These are phyloP conservation scores for Grosmannia serpens DNA, from an alignment of 2,329 filamentous ascomycete species.

Conservation along the genomic window DNA sequence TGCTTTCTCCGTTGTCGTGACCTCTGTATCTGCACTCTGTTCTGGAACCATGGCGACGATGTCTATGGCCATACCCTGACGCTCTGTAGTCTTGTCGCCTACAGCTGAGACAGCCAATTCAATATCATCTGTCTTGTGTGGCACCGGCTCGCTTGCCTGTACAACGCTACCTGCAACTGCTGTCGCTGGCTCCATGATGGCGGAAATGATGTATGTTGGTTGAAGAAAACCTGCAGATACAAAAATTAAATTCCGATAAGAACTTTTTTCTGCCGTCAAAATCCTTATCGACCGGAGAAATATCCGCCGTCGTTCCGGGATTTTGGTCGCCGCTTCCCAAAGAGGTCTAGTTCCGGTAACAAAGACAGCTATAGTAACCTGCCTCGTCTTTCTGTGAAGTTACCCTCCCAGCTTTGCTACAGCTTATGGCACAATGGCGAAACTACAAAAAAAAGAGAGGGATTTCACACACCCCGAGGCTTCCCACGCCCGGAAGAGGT, in stretches of 20 bases:
- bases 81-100: not conserved
- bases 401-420: not conserved
- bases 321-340: not conserved
- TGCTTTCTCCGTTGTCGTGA: not conserved
- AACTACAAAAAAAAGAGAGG: constrained; percentile 20
- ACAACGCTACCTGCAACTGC: not conserved
- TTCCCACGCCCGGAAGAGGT: constrained; percentile 42
- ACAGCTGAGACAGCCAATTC: not conserved
- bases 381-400: not conserved
- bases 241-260: constrained; percentile 8
- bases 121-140: too few relatives aligned
- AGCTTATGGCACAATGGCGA: constrained; percentile 22
- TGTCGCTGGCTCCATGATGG: not conserved
- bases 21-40: not conserved
- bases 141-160: not conserved
- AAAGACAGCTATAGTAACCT: not conserved
- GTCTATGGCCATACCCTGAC: not conserved
- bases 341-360: not conserved
- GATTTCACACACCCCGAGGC: constrained; percentile 37
- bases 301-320: not conserved
- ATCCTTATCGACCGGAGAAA: constrained; percentile 10
- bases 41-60: not conserved
- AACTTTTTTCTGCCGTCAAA: constrained; percentile 10
- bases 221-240: not conserved
- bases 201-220: not conserved